phyloP scores from a whole-genome alignment of 352 stramenopile species.

The Globisporangium cederbergense region DNA sequence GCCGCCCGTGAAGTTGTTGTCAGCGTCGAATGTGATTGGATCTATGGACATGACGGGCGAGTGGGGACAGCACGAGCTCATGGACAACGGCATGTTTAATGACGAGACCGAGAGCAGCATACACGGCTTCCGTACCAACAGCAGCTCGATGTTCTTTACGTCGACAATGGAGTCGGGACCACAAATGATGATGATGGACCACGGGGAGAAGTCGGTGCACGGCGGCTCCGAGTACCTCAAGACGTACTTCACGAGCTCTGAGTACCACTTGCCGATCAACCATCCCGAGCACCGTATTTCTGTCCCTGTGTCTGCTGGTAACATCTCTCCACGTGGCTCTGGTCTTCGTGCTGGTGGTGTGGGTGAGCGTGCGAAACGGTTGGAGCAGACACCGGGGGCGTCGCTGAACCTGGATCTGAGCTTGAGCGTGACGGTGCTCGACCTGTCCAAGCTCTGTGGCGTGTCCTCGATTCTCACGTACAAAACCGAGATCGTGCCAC shows the following conservation, averaged over 20 bases:
- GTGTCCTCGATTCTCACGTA: slow-evolving; percentile 75
- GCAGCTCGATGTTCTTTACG: slow-evolving; percentile 36
- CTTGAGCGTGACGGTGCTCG: slow-evolving; percentile 65
- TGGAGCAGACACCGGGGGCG: slow-evolving; percentile 32
- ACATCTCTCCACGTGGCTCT: slow-evolving; percentile 45
- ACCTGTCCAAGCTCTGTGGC: slow-evolving; percentile 72
- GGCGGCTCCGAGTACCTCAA: slow-evolving; percentile 71
- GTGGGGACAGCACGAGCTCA: slow-evolving; percentile 34
- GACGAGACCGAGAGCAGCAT: slow-evolving; percentile 26
- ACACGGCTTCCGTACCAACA: slow-evolving; percentile 18
- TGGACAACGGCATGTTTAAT: slow-evolving; percentile 23
- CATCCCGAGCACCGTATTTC: slow-evolving; percentile 67
- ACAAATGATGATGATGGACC: slow-evolving; percentile 21
- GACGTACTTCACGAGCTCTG: slow-evolving; percentile 61
- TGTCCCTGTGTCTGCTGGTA: slow-evolving; percentile 27
- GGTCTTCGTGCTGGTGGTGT: slow-evolving; percentile 20
- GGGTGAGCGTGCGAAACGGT: slow-evolving; percentile 38
- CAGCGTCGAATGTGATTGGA: slow-evolving; percentile 39
- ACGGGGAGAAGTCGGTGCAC: slow-evolving; percentile 48
- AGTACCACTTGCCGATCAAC: slow-evolving; percentile 70
- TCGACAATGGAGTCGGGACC: slow-evolving; percentile 16
- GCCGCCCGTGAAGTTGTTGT: slow-evolving; percentile 46
- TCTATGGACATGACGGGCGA: slow-evolving; percentile 52
- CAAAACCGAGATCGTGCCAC: slow-evolving; percentile 36
- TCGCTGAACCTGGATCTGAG: slow-evolving; percentile 62